These are phyloP conservation scores for Ogataea haglerorum DNA, from an alignment of 805 yeast species.

Conservation along the genomic window DNA sequence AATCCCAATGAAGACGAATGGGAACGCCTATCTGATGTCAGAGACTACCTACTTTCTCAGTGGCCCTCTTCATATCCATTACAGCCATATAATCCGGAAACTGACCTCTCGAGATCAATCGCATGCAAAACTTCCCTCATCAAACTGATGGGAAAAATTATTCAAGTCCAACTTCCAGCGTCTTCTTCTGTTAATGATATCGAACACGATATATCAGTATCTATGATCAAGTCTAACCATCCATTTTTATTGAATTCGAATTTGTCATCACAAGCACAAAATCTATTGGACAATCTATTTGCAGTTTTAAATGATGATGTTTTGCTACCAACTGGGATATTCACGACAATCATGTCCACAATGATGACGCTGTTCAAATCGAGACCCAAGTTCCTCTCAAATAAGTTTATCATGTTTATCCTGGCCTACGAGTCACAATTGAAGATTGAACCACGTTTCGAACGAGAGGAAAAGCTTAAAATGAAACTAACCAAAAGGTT, in stretches of 20 bases:
- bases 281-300: conserved; percentile 63
- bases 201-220: conserved; percentile 42
- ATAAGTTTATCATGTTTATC: conserved; percentile 54
- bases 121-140: conserved; percentile 66
- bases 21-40: conserved; percentile 54
- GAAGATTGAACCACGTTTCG: conserved; percentile 51
- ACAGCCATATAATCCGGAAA: conserved; percentile 45
- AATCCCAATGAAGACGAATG: conserved; percentile 49
- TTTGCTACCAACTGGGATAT: conserved; percentile 52
- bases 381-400: conserved; percentile 56
- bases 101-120: conserved; percentile 47
- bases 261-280: conserved; percentile 70
- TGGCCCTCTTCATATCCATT: conserved; percentile 61
- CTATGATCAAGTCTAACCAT: conserved; percentile 54
- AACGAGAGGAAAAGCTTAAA: conserved; percentile 32
- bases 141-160: conserved; percentile 63
- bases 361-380: conserved; percentile 59
- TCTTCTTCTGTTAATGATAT: conserved; percentile 7
- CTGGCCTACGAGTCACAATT: conserved; percentile 58
- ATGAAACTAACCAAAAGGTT: conserved; percentile 31
- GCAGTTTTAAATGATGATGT: conserved; percentile 52
- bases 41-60: conserved; percentile 52
- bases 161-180: conserved; percentile 51
- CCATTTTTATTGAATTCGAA: conserved; percentile 50
- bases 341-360: conserved; percentile 67